These are phyloP conservation scores for Oidium heveae DNA, from an alignment of 2,329 filamentous ascomycete species.

Conservation along the genomic window DNA sequence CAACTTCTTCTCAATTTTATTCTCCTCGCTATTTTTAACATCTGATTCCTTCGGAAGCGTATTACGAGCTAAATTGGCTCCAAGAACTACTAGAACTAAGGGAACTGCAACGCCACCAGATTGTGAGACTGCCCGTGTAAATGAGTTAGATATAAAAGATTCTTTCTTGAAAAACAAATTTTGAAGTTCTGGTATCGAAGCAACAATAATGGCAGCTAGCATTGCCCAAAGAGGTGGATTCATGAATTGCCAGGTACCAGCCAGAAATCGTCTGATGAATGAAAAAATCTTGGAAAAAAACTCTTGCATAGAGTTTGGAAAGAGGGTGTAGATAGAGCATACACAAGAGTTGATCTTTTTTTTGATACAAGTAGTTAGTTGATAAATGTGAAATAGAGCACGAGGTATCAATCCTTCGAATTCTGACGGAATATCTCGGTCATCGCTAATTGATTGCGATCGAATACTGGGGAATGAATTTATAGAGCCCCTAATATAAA, in stretches of 20 bases:
- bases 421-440: slow-evolving; percentile 16
- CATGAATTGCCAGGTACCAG: slow-evolving; percentile 79
- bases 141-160: slow-evolving; percentile 77
- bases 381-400: slow-evolving; percentile 14
- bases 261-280: slow-evolving; percentile 24
- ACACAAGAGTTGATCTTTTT: slow-evolving; percentile 4
- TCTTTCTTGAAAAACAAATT: slow-evolving; percentile 67
- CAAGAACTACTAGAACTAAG: slow-evolving; percentile 80
- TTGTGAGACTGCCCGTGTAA: slow-evolving; percentile 66
- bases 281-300: slow-evolving; percentile 18
- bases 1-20: slow-evolving; percentile 42
- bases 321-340: slow-evolving; percentile 17
- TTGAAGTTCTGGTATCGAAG: slow-evolving; percentile 64
- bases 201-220: slow-evolving; percentile 72
- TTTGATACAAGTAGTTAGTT: slow-evolving; percentile 3
- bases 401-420: slow-evolving; percentile 19
- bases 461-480: slow-evolving; percentile 35
- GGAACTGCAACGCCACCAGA: slow-evolving; percentile 82
- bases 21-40: slow-evolving; percentile 43
- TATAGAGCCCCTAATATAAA: slow-evolving; percentile 23
- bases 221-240: slow-evolving; percentile 97
- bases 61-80: slow-evolving; percentile 81
- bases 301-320: slow-evolving; percentile 28
- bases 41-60: slow-evolving; percentile 43
- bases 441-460: slow-evolving; percentile 9